Conservation (phyloP, 2,329 filamentous ascomycete genomes). For the Monosporascus ibericus region DNA sequence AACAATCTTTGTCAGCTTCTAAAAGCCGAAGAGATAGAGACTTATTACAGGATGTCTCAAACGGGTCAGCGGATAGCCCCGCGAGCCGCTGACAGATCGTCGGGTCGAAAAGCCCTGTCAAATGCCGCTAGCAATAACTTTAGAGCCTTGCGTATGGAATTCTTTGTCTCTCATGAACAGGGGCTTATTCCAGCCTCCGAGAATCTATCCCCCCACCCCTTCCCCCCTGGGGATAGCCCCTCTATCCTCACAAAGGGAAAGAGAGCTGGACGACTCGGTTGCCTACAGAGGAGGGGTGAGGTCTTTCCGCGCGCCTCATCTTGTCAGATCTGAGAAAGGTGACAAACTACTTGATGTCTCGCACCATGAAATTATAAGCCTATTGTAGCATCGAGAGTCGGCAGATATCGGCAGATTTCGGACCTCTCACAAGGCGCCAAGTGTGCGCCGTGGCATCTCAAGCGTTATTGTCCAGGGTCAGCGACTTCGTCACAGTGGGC, state of each 20-base stretch:
- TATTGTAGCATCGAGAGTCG: slow-evolving; percentile 12
- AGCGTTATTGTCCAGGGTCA: slow-evolving; percentile 6
- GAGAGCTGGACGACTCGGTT: too few species aligned
- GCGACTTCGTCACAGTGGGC: slow-evolving; percentile 12
- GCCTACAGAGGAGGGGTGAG: background rate
- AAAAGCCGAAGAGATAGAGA: background rate
- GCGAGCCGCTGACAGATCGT: background rate
- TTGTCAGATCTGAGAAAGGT: background rate
- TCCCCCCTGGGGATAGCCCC: too few species aligned
- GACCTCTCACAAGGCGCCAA: slow-evolving; percentile 27
- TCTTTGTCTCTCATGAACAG: background rate
- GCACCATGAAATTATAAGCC: slow-evolving; percentile 12
- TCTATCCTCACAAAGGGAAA: too few species aligned
- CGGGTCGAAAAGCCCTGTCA: background rate
- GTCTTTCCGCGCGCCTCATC: background rate
- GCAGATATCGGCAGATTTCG: slow-evolving; percentile 24
- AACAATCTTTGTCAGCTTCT: background rate
- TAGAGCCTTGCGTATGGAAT: too few species aligned
- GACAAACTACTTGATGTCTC: background rate
- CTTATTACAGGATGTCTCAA: background rate
- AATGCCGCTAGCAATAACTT: background rate
- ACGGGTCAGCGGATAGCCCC: background rate
- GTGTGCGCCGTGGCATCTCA: slow-evolving; percentile 20
- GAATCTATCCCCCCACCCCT: too few species aligned
- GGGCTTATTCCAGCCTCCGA: background rate